These are phyloP conservation scores for Rhodotorula kratochvilovae DNA, from an alignment of 768 basidiomycete species.

Conservation along the genomic window DNA sequence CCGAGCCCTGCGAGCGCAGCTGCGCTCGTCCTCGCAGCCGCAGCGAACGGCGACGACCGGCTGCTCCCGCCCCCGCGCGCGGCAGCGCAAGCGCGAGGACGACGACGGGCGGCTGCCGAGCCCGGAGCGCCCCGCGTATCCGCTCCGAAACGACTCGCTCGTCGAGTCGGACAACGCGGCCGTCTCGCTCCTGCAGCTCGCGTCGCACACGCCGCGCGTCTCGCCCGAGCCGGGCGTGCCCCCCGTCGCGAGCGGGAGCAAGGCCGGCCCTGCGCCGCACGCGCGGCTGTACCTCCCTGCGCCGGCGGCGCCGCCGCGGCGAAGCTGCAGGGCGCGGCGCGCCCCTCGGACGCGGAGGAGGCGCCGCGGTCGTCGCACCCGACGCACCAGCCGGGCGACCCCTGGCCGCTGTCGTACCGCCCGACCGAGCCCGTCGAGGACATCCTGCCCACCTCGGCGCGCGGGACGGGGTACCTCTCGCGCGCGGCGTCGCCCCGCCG, in stretches of 20 bases:
- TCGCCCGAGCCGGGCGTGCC: slow-evolving; percentile 32
- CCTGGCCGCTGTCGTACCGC: slow-evolving; percentile 37
- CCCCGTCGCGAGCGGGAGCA: background rate
- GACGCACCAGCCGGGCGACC: slow-evolving; percentile 16
- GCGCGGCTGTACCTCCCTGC: background rate
- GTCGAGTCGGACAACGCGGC: slow-evolving; percentile 38
- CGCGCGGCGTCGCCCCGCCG: slow-evolving; percentile 29
- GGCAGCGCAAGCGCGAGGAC: slow-evolving; percentile 7
- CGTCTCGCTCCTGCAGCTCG: slow-evolving; percentile 35
- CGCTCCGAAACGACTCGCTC: slow-evolving; percentile 26
- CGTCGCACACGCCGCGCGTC: slow-evolving; percentile 36
- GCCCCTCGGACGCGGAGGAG: slow-evolving; percentile 6
- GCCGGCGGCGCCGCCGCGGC: background rate
- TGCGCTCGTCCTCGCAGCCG: background rate
- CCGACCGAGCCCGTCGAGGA: slow-evolving; percentile 32
- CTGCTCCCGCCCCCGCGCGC: background rate
- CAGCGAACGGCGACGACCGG: slow-evolving; percentile 12
- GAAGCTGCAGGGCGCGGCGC: background rate
- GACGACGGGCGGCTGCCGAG: background rate
- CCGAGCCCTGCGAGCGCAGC: slow-evolving; percentile 1
- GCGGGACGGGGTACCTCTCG: slow-evolving; percentile 30
- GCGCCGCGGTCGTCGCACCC: slow-evolving; percentile 26
- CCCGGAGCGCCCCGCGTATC: background rate
- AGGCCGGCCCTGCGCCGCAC: background rate
- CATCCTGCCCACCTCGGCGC: slow-evolving; percentile 27